Evolutionary conservation across 1,284 basidiomycete genomes (phyloP).

Genomic region (Meira nashicola): DNA sequence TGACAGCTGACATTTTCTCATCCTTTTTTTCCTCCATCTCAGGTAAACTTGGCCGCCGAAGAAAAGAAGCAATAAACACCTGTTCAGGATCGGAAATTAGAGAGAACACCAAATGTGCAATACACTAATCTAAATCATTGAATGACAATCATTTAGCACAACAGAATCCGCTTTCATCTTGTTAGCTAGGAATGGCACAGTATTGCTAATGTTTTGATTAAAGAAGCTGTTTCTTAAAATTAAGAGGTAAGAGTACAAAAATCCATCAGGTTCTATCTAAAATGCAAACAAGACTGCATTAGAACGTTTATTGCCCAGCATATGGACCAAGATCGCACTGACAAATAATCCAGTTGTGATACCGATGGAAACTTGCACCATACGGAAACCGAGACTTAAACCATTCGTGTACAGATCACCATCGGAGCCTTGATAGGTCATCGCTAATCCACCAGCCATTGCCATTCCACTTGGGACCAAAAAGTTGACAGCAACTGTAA

Average conservation of each 20-base stretch:
- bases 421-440: slow-evolving; percentile 61
- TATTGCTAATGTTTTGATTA: too few species aligned
- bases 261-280: not conserved
- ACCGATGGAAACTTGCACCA: slow-evolving; percentile 78
- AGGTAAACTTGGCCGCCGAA: slow-evolving; percentile 34
- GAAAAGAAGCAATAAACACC: slow-evolving; percentile 28
- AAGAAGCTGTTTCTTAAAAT: too few species aligned
- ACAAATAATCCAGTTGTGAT: slow-evolving; percentile 86
- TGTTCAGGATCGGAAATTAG: not conserved
- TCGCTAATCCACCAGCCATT: slow-evolving; percentile 74
- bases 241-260: too few species aligned
- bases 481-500: slow-evolving; percentile 81
- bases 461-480: slow-evolving; percentile 73
- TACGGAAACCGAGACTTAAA: slow-evolving; percentile 56
- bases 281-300: slow-evolving; percentile 70
- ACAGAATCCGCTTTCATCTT: too few species aligned
- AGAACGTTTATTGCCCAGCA: slow-evolving; percentile 70
- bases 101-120: too few species aligned
- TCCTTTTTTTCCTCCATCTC: not conserved
- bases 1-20: not conserved
- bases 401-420: slow-evolving; percentile 56
- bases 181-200: too few species aligned
- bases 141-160: too few species aligned
- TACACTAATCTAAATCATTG: too few species aligned
- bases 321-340: slow-evolving; percentile 77